Evolutionary conservation across 768 basidiomycete species (phyloP), one percentile per base, ranked within the genome.

Genomic region (Boletus reticuloceps): DNA sequence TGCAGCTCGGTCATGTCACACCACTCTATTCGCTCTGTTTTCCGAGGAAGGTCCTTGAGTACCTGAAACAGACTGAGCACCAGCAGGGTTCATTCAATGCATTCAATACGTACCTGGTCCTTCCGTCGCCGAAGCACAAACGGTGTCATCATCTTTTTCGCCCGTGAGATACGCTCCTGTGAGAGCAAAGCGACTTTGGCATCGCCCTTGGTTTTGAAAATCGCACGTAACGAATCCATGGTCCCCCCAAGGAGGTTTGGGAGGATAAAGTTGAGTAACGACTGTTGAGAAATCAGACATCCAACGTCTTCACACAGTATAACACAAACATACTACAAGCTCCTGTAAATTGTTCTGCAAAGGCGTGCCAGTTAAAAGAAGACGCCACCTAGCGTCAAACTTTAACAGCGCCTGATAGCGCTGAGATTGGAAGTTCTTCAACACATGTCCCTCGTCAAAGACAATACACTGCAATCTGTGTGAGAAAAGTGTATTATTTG

Each of bases 141-240:
- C 0, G 97, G 97, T 8, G 94, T 97, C 90, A 99, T 94, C 94
- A 99, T 98, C 70, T 93, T 94, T 75, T 98, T 96, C 7, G 97
- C 97, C 58, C 95, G 77, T 19, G 91, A 93, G 22, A 98, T 91
- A 47, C 97, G 89, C 68, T 95, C 89, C 66, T 92, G 88, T 5
- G 96, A 91, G 25, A 98, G 85, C 22, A 98, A 72, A 27, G 91
- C 89, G 47, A 90, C 83, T 55, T 90, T 90, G 13, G 90, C 87
- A 64, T 95, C 91, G n/a, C 93, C 91, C 59, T 91, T 93, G 37
- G 92, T 91, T 71, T 97, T 98, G 82, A 99, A 99, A 60, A 99
- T 96, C 8, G 94, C 89, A 14, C 94, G 85, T 17, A 99, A 77
- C 6, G 87, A 84, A 27, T 84, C 85, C 66, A 94, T 77, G 7